Base-by-base conservation (phyloP, 2,329 filamentous ascomycete species). In the Zelopaecilomyces penicillatus region DNA sequence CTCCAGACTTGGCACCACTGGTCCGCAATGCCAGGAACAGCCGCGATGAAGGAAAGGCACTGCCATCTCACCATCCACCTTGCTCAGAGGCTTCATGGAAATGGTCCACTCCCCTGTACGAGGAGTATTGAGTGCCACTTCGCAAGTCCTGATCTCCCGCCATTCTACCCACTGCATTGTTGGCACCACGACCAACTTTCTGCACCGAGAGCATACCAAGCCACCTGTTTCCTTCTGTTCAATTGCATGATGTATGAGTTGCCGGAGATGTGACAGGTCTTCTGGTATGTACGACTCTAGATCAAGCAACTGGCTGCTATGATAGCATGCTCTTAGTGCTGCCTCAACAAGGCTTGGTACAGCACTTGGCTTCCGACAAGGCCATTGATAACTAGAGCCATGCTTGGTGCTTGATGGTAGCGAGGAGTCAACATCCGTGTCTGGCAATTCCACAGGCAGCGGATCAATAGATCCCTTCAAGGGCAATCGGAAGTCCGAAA, bases 131-230 rank as follows among this genome's bases (percentile, higher is more conserved):
- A 37, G 26, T 10, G 41, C 30, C 7, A 43, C 41, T 26, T 53
- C 51, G 33, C 50, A 50, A 9, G 52, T 56, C 27, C 52, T 48
- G 27, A 67, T 44, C 46, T 74, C 67, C 58, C 74, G 78, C 75
- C 80, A 83, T 54, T 83, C 80, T 6, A 83, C 61, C 80, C 80
- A 83, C 54, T 79, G 70, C 0, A 73, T 65, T 4, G 70, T 60
- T 3, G 79, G 74, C 26, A 75, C 63, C 5, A 79, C 62, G 4
- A 75, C 69, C 6, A 57, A 55, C 29, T 69, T 68, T 27, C 60
- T 52, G 54, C 80, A 83, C 0, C 68, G 62, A 1, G 74, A 73
- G 52, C 80, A 83, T 2, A 55, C 54, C 29, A 71, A 54, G 2
- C 73, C 73, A 4, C 78, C 78, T 0, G 60, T 61, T 33, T 74